Conservation (phyloP, 148 eudicot genomes). For the Chenopodium berlandieri region DNA sequence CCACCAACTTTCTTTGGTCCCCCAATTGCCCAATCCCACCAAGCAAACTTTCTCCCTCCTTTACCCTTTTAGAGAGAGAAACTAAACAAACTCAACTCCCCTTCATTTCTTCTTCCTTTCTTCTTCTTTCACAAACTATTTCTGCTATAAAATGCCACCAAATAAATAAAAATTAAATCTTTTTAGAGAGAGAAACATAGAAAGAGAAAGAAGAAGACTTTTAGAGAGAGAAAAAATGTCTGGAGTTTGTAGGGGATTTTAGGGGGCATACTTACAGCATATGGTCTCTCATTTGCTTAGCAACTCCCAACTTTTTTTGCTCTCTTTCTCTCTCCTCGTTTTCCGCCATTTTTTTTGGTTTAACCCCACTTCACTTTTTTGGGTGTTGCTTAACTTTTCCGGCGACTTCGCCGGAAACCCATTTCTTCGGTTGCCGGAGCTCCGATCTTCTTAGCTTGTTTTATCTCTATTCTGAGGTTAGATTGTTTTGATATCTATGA, state of each 20-base stretch:
- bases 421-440: slow-evolving; percentile 18
- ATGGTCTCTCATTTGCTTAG: slow-evolving; percentile 52
- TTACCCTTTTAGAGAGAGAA: slow-evolving; percentile 9
- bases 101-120: too few relatives aligned
- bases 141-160: too few relatives aligned
- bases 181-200: not conserved
- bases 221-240: slow-evolving; percentile 36
- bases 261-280: slow-evolving; percentile 62
- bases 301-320: not conserved
- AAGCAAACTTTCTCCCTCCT: not conserved
- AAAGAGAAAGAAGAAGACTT: slow-evolving; percentile 10
- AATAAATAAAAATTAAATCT: too few relatives aligned
- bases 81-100: not conserved
- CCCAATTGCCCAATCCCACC: slow-evolving; percentile 14
- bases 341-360: slow-evolving; percentile 5
- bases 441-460: slow-evolving; percentile 5
- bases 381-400: slow-evolving; percentile 28
- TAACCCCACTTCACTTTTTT: not conserved
- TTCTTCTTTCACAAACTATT: too few relatives aligned
- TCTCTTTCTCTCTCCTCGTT: slow-evolving; percentile 5
- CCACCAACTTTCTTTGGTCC: slow-evolving; percentile 19
- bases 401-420: slow-evolving; percentile 36
- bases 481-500: slow-evolving; percentile 36
- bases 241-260: slow-evolving; percentile 38
- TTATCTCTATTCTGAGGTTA: slow-evolving; percentile 10